These are phyloP conservation scores for Karstenula rhodostoma DNA, from an alignment of 2,329 filamentous ascomycete species.

Conservation along the genomic window DNA sequence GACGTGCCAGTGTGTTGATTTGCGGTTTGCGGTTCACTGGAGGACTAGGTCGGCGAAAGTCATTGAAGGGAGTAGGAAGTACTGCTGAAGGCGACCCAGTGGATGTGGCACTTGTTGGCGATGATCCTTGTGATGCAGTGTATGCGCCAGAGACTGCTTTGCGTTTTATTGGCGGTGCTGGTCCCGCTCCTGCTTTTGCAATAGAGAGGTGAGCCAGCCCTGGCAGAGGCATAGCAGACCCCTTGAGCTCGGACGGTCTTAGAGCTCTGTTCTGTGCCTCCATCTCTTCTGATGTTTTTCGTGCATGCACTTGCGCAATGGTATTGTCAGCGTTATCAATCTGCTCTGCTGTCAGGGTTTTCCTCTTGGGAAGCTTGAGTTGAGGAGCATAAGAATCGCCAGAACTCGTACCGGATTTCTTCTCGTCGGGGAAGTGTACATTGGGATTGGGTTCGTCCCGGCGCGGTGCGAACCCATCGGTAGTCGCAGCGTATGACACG, in stretches of 20 bases:
- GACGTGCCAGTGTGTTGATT: conserved; percentile 49
- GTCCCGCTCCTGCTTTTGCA: conserved; percentile 10
- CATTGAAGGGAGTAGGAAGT: conserved; percentile 19
- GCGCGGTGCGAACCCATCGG: conserved; percentile 50
- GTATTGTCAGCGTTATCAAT: conserved; percentile 47
- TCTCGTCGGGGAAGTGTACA: conserved; percentile 37
- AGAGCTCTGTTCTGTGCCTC: conserved; percentile 14
- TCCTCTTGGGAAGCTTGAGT: conserved; percentile 54
- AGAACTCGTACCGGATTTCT: conserved; percentile 49
- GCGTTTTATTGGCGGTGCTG: conserved; percentile 22
- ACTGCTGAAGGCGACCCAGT: conserved; percentile 22
- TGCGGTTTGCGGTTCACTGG: conserved; percentile 40
- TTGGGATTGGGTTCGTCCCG: conserved; percentile 17
- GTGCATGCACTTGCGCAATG: conserved; percentile 23
- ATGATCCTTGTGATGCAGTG: conserved; percentile 22
- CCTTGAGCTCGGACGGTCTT: conserved; percentile 18
- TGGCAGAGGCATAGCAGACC: conserved; percentile 26
- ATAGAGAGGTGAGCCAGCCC: conserved; percentile 28
- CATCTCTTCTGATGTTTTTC: conserved; percentile 22
- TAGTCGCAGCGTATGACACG: conserved; percentile 48
- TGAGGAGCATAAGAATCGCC: conserved; percentile 43
- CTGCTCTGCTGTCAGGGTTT: conserved; percentile 55
- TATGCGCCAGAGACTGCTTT: conserved; percentile 27
- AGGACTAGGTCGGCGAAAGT: conserved; percentile 42
- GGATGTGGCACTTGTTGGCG: conserved; percentile 29